These are phyloP conservation scores for Saururus chinensis DNA, from an alignment of 164 flowering plant species.

Conservation along the genomic window DNA sequence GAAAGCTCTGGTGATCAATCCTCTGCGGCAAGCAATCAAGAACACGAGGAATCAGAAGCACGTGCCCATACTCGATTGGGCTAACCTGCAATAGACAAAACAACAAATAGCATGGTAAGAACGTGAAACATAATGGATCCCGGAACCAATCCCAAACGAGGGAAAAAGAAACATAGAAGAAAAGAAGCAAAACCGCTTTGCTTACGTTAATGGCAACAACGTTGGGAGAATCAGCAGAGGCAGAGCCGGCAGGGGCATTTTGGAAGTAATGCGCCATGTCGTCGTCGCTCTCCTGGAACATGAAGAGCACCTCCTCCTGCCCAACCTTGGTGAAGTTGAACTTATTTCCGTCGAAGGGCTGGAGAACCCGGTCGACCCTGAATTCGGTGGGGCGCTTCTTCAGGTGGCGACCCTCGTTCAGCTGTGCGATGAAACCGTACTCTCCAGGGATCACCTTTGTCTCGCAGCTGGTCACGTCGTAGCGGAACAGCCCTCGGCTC, in stretches of 20 bases:
- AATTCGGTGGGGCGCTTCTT: constrained; percentile 87
- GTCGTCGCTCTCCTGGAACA: constrained; percentile 44
- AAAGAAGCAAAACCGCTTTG: not conserved
- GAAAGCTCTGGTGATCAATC: constrained; percentile 61
- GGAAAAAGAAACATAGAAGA: not conserved
- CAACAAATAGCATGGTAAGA: not conserved
- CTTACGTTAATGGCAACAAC: constrained; percentile 82
- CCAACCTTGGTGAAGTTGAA: constrained; percentile 93
- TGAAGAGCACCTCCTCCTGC: constrained; percentile 76
- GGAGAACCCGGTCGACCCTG: constrained; percentile 65
- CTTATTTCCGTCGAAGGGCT: constrained; percentile 70
- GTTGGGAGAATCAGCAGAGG: constrained; percentile 29
- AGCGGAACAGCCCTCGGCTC: constrained; percentile 64
- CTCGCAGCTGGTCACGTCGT: constrained; percentile 71
- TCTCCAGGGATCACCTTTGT: constrained; percentile 64
- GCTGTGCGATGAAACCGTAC: constrained; percentile 70
- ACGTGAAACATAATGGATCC: not conserved
- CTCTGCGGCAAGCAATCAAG: constrained; percentile 68
- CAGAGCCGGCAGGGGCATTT: constrained; percentile 21
- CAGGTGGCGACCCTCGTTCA: constrained; percentile 81
- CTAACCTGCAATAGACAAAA: constrained; percentile 46
- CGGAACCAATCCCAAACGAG: not conserved
- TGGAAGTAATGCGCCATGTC: constrained; percentile 25
- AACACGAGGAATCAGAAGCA: constrained; percentile 67
- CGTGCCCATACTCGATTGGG: constrained; percentile 92